Conservation (phyloP, 129 eudicot genomes). For the Helianthus tuberosus region DNA sequence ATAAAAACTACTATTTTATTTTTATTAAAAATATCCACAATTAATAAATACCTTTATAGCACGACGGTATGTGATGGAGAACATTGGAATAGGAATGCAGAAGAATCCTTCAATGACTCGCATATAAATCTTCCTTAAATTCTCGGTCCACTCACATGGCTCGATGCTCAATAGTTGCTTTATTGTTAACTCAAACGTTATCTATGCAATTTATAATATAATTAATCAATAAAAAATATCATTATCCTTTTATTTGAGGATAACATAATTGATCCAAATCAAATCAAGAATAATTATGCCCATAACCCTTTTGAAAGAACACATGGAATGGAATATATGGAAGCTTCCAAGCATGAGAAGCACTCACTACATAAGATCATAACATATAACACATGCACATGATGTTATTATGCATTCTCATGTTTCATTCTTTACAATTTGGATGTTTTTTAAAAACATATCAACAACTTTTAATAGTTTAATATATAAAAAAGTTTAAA, state of each 20-base stretch:
- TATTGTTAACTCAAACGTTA: conserved; percentile 77
- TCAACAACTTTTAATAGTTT: not conserved
- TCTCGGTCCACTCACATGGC: conserved; percentile 92
- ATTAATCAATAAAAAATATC: not conserved
- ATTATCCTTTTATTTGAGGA: conserved; percentile 10
- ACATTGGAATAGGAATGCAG: conserved; percentile 64
- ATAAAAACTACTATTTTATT: too few relatives aligned
- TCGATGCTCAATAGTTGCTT: conserved; percentile 93
- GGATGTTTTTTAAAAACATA: not conserved
- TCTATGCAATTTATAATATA: conserved; percentile 47
- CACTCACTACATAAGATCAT: conserved; percentile 31
- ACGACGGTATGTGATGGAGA: conserved; percentile 69
- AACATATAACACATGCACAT: conserved; percentile 38
- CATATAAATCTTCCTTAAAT: conserved; percentile 79
- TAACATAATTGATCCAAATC: conserved; percentile 34
- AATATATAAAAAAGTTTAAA: not conserved
- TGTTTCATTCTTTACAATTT: conserved; percentile 9
- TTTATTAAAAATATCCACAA: not conserved
- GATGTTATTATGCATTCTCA: conserved; percentile 37
- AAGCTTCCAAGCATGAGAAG: conserved; percentile 30
- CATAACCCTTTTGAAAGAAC: conserved; percentile 26
- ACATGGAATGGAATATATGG: conserved; percentile 28
- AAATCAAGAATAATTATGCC: conserved; percentile 40
- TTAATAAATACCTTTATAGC: conserved; percentile 59
- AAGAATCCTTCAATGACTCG: conserved; percentile 95